phyloP scores from a whole-genome alignment of 352 stramenopile species.

The Phytophthora cryptogea region DNA sequence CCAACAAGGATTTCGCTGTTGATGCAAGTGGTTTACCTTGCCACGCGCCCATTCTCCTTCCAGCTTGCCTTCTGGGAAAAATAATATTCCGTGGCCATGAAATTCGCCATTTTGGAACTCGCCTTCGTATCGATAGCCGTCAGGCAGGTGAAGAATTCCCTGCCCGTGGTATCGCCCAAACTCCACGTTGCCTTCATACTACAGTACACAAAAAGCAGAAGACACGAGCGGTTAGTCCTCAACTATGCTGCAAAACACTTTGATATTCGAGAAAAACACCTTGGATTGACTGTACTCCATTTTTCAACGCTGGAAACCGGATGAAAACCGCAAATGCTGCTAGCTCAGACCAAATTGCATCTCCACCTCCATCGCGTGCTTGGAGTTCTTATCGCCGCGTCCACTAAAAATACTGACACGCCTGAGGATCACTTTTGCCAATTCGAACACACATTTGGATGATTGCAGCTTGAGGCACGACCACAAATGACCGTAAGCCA shows the following conservation, averaged over 20 bases:
- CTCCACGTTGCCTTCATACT: slow-evolving; percentile 64
- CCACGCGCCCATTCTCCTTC: slow-evolving; percentile 71
- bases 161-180: slow-evolving; percentile 70
- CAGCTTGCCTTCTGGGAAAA: slow-evolving; percentile 68
- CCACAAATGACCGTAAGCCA: neutral
- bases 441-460: neutral
- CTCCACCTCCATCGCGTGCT: neutral
- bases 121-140: slow-evolving; percentile 78
- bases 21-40: slow-evolving; percentile 44
- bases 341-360: neutral
- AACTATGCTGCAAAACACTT: no score
- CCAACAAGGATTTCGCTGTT: neutral
- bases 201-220: neutral
- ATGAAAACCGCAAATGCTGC: slow-evolving; percentile 1
- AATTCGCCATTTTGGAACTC: slow-evolving; percentile 84
- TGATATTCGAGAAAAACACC: slow-evolving; percentile 3
- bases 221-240: neutral
- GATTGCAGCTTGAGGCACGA: slow-evolving; percentile 1
- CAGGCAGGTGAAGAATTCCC: slow-evolving; percentile 54
- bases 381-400: slow-evolving; percentile 8
- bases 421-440: no score
- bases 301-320: neutral
- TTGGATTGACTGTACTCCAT: slow-evolving; percentile 43
- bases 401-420: neutral
- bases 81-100: slow-evolving; percentile 74